A percentile compares a stretch with the other conserved stretches of the same genome.
These are phyloP conservation scores for Aechmea fasciata DNA, from an alignment of 176 grass and related monocot genomes.

Conservation along the genomic window DNA sequence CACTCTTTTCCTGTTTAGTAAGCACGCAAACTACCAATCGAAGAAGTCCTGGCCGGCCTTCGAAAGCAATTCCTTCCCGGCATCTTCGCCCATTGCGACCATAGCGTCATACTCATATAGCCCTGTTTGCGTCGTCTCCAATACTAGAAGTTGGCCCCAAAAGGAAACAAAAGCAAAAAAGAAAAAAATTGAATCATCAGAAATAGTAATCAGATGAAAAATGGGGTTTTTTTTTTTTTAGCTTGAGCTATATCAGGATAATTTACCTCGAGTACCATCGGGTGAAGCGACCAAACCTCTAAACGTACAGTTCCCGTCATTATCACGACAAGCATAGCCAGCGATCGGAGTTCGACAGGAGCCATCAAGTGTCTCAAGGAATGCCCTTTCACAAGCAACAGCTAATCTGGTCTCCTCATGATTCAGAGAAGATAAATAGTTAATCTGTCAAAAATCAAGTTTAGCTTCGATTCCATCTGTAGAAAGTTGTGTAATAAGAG, in stretches of 20 bases:
- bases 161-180: neutral
- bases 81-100: constrained; percentile 88
- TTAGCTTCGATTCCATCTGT: neutral
- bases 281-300: constrained; percentile 83
- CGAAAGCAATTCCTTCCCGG: constrained; percentile 71
- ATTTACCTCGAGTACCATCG: constrained; percentile 67
- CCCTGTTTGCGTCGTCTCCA: constrained; percentile 79
- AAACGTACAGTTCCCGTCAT: constrained; percentile 68
- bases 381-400: constrained; percentile 88
- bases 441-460: constrained; percentile 36
- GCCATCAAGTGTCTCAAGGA: constrained; percentile 82
- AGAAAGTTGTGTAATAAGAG: neutral
- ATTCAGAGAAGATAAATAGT: constrained; percentile 74
- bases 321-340: constrained; percentile 63
- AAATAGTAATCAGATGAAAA: neutral
- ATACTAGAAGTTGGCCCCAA: constrained; percentile 33
- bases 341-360: constrained; percentile 93
- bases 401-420: constrained; percentile 97
- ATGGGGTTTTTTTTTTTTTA: neutral
- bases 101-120: constrained; percentile 57
- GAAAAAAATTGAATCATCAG: neutral
- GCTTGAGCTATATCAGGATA: neutral
- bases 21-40: constrained; percentile 31
- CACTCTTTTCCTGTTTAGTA: neutral
- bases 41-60: constrained; percentile 80